These are phyloP conservation scores for Setaria italica DNA, from an alignment of 202 grass and related monocot genomes.

Conservation along the genomic window DNA sequence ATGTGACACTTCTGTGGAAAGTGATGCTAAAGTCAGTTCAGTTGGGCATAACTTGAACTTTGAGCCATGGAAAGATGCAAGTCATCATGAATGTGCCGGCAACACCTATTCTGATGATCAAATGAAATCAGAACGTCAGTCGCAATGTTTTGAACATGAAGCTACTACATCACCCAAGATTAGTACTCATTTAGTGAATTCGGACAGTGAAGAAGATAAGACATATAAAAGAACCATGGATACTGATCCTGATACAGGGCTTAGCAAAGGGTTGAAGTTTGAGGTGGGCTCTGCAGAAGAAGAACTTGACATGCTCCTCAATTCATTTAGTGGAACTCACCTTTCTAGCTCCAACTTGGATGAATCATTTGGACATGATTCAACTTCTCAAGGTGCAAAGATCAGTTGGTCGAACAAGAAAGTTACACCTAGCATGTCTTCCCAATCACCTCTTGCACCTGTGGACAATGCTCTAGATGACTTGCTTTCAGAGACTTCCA, in stretches of 20 bases:
- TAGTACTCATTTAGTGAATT: slow-evolving; percentile 11
- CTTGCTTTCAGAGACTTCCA: slow-evolving; percentile 63
- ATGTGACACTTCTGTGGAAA: slow-evolving; percentile 8
- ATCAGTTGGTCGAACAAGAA: slow-evolving; percentile 22
- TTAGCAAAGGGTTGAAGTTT: slow-evolving; percentile 25
- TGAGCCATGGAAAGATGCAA: slow-evolving; percentile 22
- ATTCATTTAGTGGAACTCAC: slow-evolving; percentile 57
- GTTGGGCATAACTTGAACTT: slow-evolving; percentile 41
- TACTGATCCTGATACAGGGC: slow-evolving; percentile 17
- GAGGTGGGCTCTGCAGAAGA: slow-evolving; percentile 59
- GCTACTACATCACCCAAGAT: slow-evolving; percentile 7
- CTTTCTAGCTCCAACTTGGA: slow-evolving; percentile 50
- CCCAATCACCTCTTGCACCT: slow-evolving; percentile 22
- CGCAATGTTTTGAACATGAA: slow-evolving; percentile 38
- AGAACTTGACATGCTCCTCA: slow-evolving; percentile 76
- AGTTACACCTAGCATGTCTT: slow-evolving; percentile 9
- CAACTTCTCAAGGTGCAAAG: background rate
- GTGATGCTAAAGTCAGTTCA: slow-evolving; percentile 39
- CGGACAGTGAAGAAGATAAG: slow-evolving; percentile 33
- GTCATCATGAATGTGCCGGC: slow-evolving; percentile 15
- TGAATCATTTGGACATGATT: slow-evolving; percentile 17
- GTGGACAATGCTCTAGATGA: slow-evolving; percentile 67
- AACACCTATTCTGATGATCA: slow-evolving; percentile 27
- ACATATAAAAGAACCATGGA: background rate
- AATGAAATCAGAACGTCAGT: slow-evolving; percentile 12